Conservation (phyloP, 2,329 filamentous ascomycete species). For the Fusarium sp. region DNA sequence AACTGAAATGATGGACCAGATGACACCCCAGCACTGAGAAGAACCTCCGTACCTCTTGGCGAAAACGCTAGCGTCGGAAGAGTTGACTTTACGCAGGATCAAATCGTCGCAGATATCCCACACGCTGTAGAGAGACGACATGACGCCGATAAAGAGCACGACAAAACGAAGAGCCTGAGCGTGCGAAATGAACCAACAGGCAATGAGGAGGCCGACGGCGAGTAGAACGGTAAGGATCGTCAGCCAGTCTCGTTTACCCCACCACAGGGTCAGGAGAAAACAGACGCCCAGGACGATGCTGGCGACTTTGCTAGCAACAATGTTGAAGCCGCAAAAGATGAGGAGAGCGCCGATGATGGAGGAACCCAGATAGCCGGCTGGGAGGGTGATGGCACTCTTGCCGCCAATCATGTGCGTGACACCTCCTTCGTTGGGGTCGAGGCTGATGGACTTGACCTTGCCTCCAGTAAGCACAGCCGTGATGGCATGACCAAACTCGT, state of each 20-base stretch:
- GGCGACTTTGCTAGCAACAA: conserved; percentile 83
- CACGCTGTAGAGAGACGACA: conserved; percentile 83
- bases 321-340: conserved; percentile 85
- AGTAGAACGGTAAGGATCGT: conserved; percentile 78
- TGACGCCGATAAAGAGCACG: conserved; percentile 84
- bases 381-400: conserved; percentile 76
- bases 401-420: conserved; percentile 83
- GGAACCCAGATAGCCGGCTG: conserved; percentile 82
- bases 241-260: conserved; percentile 82
- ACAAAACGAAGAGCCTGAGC: conserved; percentile 80
- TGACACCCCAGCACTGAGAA: conserved; percentile 83
- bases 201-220: conserved; percentile 77
- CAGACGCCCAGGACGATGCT: conserved; percentile 79
- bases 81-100: conserved; percentile 83
- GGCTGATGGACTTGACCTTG: conserved; percentile 77
- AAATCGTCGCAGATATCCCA: conserved; percentile 90
- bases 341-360: conserved; percentile 81
- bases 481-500: conserved; percentile 83
- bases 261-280: conserved; percentile 85
- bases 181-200: conserved; percentile 84
- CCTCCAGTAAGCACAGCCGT: conserved; percentile 79
- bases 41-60: conserved; percentile 82
- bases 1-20: conserved; percentile 81
- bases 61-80: conserved; percentile 83
- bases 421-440: conserved; percentile 83